Conservation (phyloP, 2,329 filamentous ascomycete genomes). For the Fonsecaea pedrosoi region DNA sequence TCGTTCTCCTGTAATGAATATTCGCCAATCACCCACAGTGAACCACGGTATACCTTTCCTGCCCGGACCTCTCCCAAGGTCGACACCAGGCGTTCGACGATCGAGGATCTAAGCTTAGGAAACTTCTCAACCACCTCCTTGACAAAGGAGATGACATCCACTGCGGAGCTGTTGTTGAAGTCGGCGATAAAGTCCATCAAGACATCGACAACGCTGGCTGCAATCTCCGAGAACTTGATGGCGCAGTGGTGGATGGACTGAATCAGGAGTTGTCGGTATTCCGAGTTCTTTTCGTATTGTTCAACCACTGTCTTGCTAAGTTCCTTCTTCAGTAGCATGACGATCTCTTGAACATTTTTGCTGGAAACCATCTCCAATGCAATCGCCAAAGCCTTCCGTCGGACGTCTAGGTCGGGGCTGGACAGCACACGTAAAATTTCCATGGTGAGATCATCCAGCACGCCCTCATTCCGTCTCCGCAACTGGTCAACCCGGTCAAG, state of each 20-base stretch:
- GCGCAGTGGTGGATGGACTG: conserved; percentile 98
- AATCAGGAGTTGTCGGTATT: conserved; percentile 93
- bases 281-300: conserved; percentile 97
- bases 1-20: conserved; percentile 94
- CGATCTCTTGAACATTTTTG: conserved; percentile 98
- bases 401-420: conserved; percentile 93
- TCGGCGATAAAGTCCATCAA: conserved; percentile 99
- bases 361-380: conserved; percentile 98
- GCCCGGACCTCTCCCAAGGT: conserved; percentile 92
- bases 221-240: conserved; percentile 98
- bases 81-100: conserved; percentile 85
- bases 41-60: conserved; percentile 95
- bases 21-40: conserved; percentile 97
- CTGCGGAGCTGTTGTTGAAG: conserved; percentile 94
- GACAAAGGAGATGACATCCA: conserved; percentile 97
- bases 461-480: conserved; percentile 84
- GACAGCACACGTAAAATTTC: conserved; percentile 94
- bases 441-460: conserved; percentile 94
- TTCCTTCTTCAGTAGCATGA: conserved; percentile 95
- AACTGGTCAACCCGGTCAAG: conserved; percentile 90
- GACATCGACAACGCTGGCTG: conserved; percentile 91
- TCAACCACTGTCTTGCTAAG: conserved; percentile 97
- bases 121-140: conserved; percentile 99
- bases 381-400: conserved; percentile 86
- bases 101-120: conserved; percentile 83